phyloP scores from a whole-genome alignment of 1,284 basidiomycete species.

The Apiotrichum laibachii region DNA sequence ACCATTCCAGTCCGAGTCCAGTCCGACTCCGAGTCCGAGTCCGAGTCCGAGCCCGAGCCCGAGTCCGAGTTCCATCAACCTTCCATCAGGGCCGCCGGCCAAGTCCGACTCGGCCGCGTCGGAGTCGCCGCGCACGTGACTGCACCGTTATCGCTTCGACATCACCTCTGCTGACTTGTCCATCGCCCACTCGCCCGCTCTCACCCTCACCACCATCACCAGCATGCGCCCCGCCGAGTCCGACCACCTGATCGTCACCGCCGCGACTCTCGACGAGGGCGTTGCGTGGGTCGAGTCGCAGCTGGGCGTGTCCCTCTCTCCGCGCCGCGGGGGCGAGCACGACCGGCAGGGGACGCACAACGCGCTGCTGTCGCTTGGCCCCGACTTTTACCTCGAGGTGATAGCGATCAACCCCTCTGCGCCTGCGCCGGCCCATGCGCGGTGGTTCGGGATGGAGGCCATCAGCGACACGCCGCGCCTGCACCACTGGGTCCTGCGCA shows the following conservation, averaged over 20 bases:
- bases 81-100: too few species aligned
- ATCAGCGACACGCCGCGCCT: not conserved
- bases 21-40: too few species aligned
- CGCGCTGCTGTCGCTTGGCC: slow-evolving; percentile 11
- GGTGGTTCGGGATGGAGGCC: slow-evolving; percentile 9
- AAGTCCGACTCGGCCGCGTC: too few species aligned
- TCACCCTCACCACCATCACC: not conserved
- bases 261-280: slow-evolving; percentile 6
- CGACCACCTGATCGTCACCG: slow-evolving; percentile 15
- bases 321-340: slow-evolving; percentile 10
- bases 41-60: too few species aligned
- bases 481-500: slow-evolving; percentile 7
- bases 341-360: slow-evolving; percentile 14
- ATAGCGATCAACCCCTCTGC: slow-evolving; percentile 9
- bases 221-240: not conserved
- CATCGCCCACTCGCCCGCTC: too few species aligned
- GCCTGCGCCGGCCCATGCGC: not conserved
- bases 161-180: too few species aligned
- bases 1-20: too few species aligned
- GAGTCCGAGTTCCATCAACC: too few species aligned
- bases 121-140: too few species aligned
- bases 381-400: slow-evolving; percentile 12
- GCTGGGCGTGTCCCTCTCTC: slow-evolving; percentile 9
- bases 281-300: slow-evolving; percentile 7
- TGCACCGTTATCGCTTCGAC: too few species aligned